Evolutionary conservation across 345 rosid genomes (phyloP), one percentile per base, ranked within the genome.

Genomic region (Adansonia digitata): DNA sequence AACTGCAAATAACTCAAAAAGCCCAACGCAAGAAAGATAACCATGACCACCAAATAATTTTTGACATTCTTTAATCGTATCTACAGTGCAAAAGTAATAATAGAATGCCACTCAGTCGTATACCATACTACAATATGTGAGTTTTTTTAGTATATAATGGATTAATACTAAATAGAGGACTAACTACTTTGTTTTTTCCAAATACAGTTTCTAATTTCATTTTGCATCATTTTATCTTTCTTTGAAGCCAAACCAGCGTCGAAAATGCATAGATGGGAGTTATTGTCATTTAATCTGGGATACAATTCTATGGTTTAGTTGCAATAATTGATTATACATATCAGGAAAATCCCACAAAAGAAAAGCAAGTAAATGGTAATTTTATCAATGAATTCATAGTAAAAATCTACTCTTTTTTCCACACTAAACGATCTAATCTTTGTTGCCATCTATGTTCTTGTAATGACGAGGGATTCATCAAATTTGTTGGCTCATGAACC

Each of bases 401-500:
- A 48, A 7, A 46, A 67, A 24, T 43, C 24, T 67, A 39, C 13
- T 26, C 39, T 67, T 7, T 67, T 46, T 29, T 15, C 13, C 42
- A n/a, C 29, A 4, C 17, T 31, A 43, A 71, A 52, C n/a, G 35
- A 46, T 51, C 69, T 60, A 27, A 74, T 35, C n/a, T n/a, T 40
- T 72, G 17, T 12, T 52, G 27, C 46, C 22, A 55, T 61, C 49
- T 17, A 5, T 63, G 63, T 49, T 52, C 26, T 63, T 82, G 81
- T 79, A 95, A 97, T 98, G 15, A 87, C 97, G 12, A 88, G 92
- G 84, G 99, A 95, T 81, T 85, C 91, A 49, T 95, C 99, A 35
- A 93, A 93, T 81, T 78, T 93, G 83, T 84, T 95, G 81, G 99
- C 99, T 40, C 98, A 95, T 68, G 99, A 93, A 84, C 98, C 73